phyloP scores from a whole-genome alignment of 495 filamentous ascomycete genomes.

The Hypoxylon rickii region DNA sequence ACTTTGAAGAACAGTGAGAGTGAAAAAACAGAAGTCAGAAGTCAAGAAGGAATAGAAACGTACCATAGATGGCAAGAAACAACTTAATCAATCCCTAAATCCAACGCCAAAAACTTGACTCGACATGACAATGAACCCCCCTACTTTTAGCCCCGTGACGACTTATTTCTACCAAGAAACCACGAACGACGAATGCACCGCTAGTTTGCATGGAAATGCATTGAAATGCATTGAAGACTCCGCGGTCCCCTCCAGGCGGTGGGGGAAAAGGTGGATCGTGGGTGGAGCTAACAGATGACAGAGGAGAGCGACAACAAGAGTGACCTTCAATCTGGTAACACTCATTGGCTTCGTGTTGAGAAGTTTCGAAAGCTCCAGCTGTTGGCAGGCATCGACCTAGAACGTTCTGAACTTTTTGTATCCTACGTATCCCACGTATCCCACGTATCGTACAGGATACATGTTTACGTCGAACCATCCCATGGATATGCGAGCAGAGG shows the following conservation, averaged over 20 bases:
- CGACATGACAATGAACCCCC: too few species aligned
- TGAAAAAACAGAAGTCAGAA: too few species aligned
- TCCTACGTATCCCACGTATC: too few species aligned
- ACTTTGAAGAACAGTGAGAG: too few species aligned
- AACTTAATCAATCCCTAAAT: neutral
- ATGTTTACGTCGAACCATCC: too few species aligned
- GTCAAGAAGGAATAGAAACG: too few species aligned
- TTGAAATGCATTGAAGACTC: conserved; percentile 4
- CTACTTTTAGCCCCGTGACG: conserved; percentile 27
- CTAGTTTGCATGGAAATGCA: conserved; percentile 29
- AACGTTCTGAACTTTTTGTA: conserved; percentile 17
- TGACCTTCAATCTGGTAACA: neutral
- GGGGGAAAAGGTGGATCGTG: conserved; percentile 35
- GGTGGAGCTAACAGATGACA: conserved; percentile 21
- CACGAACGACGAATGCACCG: conserved; percentile 27
- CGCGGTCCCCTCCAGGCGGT: conserved; percentile 33
- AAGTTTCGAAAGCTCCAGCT: neutral
- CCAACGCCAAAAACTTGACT: too few species aligned
- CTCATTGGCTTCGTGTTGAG: conserved; percentile 13
- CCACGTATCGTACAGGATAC: too few species aligned
- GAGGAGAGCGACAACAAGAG: conserved; percentile 5
- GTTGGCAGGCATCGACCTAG: conserved; percentile 18
- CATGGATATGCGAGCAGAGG: too few species aligned
- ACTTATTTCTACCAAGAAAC: neutral
- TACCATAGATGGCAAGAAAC: too few species aligned